Percentiles rank a stretch among this genome's conserved stretches.
Conservation (phyloP, 805 yeast genomes). For the Candida wancherniae region DNA sequence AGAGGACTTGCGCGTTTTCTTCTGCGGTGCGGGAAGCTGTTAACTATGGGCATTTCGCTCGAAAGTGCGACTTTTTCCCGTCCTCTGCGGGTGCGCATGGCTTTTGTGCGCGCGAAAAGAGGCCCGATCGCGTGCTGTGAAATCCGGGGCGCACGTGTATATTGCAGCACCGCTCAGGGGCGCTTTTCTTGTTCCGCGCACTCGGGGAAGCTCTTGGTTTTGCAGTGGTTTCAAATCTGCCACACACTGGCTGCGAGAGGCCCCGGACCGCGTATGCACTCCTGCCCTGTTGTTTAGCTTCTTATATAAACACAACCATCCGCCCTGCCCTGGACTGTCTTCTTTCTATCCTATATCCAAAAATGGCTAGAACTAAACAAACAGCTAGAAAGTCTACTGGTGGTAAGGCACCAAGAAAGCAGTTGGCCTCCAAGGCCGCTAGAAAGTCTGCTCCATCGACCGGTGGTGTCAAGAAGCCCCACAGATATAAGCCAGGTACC, state of each 20-base stretch:
- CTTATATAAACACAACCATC: slow-evolving; percentile 2
- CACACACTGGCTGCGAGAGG: not conserved
- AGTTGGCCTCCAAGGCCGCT: slow-evolving; percentile 46
- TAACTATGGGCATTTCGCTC: slow-evolving; percentile 13
- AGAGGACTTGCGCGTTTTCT: slow-evolving; percentile 5
- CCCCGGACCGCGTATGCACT: slow-evolving; percentile 9
- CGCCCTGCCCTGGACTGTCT: no score
- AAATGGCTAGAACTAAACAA: slow-evolving; percentile 45
- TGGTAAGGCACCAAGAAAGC: slow-evolving; percentile 48
- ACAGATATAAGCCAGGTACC: slow-evolving; percentile 49
- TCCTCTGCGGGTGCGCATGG: slow-evolving; percentile 1
- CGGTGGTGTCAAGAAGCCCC: slow-evolving; percentile 47
- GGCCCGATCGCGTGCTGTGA: slow-evolving; percentile 9
- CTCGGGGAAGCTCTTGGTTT: no score
- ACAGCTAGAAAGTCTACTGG: slow-evolving; percentile 47
- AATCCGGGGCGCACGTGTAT: slow-evolving; percentile 7
- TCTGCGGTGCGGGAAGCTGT: slow-evolving; percentile 12
- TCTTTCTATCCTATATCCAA: no score
- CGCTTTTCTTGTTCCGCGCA: slow-evolving; percentile 4
- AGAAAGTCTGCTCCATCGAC: slow-evolving; percentile 45
- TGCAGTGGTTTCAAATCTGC: no score
- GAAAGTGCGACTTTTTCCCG: slow-evolving; percentile 3
- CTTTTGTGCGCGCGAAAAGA: slow-evolving; percentile 9
- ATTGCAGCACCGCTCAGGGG: slow-evolving; percentile 7
- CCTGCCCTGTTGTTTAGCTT: slow-evolving; percentile 1